Conservation (phyloP, 1,139 yeast genomes). For the Saccharomyces hybrid region DNA sequence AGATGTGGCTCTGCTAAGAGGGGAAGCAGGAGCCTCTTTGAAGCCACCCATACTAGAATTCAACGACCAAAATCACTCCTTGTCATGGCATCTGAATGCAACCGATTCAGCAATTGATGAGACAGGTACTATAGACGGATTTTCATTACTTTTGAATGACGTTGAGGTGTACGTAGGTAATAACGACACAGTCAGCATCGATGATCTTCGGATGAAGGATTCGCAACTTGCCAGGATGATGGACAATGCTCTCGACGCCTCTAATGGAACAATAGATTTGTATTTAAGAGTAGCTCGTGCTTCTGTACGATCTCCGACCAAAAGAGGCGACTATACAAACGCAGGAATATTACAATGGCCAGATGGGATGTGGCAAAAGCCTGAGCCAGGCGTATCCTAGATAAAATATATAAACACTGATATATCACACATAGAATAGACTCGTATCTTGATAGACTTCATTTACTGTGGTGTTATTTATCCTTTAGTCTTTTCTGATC, state of each 20-base stretch:
- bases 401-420: neutral
- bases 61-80: conserved; percentile 16
- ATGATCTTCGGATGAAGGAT: conserved; percentile 35
- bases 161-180: conserved; percentile 65
- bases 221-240: conserved; percentile 29
- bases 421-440: neutral
- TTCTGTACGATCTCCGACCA: conserved; percentile 35
- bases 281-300: conserved; percentile 52
- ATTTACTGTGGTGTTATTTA: neutral
- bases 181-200: conserved; percentile 38
- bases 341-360: conserved; percentile 57
- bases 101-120: conserved; percentile 8
- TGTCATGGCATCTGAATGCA: conserved; percentile 21
- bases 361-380: conserved; percentile 42
- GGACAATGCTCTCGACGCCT: conserved; percentile 19
- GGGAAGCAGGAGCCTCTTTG: conserved; percentile 60
- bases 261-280: conserved; percentile 35
- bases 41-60: conserved; percentile 48
- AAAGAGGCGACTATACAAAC: conserved; percentile 49
- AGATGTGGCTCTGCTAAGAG: conserved; percentile 53
- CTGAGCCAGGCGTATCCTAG: conserved; percentile 38
- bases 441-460: neutral
- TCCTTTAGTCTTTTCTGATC: neutral
- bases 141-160: conserved; percentile 67
- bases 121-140: conserved; percentile 34